Evolutionary conservation across 2,329 filamentous ascomycete genomes (phyloP).

Genomic region (Colletotrichum trifolii): DNA sequence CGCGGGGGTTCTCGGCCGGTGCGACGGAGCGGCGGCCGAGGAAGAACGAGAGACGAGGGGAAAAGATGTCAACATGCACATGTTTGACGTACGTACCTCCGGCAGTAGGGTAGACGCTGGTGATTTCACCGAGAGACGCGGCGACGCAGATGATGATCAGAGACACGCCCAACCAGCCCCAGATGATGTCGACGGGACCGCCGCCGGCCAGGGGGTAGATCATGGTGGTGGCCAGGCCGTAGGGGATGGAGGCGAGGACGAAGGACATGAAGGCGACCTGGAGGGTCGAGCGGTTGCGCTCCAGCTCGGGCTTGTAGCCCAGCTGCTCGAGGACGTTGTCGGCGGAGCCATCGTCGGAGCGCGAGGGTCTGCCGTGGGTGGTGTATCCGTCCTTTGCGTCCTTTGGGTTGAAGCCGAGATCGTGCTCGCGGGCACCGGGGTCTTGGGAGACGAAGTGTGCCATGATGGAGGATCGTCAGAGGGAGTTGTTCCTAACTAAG

Average conservation of each 20-base stretch:
- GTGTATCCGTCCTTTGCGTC: constrained; percentile 36
- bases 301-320: constrained; percentile 74
- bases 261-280: constrained; percentile 83
- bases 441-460: constrained; percentile 36
- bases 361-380: constrained; percentile 26
- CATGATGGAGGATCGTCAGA: constrained; percentile 16
- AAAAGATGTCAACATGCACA: constrained; percentile 9
- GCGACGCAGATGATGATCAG: constrained; percentile 78
- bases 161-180: constrained; percentile 78
- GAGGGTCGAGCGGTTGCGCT: constrained; percentile 72
- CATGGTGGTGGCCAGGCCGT: constrained; percentile 77
- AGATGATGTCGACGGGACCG: constrained; percentile 76
- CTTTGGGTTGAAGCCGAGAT: constrained; percentile 28
- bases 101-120: constrained; percentile 79
- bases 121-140: constrained; percentile 77
- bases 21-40: constrained; percentile 9
- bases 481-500: background rate
- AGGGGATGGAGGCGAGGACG: constrained; percentile 79
- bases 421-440: constrained; percentile 36
- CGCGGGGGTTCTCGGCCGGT: constrained; percentile 5
- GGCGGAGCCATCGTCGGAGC: constrained; percentile 56
- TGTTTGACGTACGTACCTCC: constrained; percentile 60
- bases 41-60: background rate
- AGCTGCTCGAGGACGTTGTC: constrained; percentile 72
- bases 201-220: constrained; percentile 75